These are phyloP conservation scores for Vigna mungo DNA, from an alignment of 306 rosid genomes.

Conservation along the genomic window DNA sequence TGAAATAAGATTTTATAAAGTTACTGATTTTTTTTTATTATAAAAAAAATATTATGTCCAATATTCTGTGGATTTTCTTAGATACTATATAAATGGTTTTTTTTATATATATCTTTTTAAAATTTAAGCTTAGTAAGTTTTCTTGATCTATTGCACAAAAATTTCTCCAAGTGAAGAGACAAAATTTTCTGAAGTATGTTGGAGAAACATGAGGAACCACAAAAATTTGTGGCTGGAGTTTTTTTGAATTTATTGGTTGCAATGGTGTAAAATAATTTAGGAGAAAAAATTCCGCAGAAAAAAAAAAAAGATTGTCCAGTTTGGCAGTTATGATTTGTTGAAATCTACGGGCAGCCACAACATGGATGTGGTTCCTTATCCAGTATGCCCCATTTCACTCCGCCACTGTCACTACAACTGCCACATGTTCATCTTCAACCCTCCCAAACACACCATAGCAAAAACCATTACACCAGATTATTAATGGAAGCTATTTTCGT, in stretches of 20 bases:
- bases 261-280: background rate
- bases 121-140: no score
- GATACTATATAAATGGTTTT: no score
- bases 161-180: background rate
- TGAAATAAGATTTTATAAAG: no score
- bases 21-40: no score
- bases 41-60: no score
- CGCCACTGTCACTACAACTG: conserved; percentile 15
- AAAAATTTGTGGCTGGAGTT: background rate
- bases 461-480: conserved; percentile 7
- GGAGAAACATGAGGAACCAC: background rate
- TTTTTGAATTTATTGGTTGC: background rate
- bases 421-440: conserved; percentile 33
- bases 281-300: background rate
- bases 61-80: no score
- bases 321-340: background rate
- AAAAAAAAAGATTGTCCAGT: background rate
- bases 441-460: background rate
- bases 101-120: no score
- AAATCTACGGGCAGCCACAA: conserved; percentile 39
- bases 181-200: background rate
- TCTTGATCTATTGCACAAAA: background rate
- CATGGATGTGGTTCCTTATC: conserved; percentile 86
- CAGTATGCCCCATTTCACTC: background rate
- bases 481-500: conserved; percentile 74